Evolutionary conservation across 345 rosid genomes (phyloP).

Genomic region (Eucalyptus shirleyi): DNA sequence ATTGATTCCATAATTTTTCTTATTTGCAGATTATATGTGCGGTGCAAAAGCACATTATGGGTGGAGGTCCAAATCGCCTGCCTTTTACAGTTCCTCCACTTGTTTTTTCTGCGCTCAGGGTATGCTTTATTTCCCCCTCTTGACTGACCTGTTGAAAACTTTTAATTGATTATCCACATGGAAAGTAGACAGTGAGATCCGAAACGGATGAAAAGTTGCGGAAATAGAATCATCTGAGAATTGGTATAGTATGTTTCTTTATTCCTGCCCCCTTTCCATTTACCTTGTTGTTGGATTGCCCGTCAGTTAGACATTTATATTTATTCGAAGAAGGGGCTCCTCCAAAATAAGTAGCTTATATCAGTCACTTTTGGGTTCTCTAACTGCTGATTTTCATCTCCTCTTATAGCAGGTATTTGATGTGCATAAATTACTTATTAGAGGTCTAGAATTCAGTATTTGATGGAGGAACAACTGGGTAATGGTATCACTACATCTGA

Average conservation of each 20-base stretch:
- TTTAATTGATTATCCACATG: neutral
- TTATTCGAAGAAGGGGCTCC: neutral
- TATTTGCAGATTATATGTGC: conserved; percentile 54
- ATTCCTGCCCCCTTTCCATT: neutral
- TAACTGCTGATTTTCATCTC: neutral
- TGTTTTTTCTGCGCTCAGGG: conserved; percentile 71
- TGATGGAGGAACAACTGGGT: neutral
- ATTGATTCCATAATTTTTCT: neutral
- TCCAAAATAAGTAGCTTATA: neutral
- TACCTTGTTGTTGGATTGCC: neutral
- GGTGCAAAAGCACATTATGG: conserved; percentile 64
- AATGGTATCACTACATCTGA: neutral
- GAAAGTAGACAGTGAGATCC: neutral
- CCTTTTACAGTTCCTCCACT: conserved; percentile 71
- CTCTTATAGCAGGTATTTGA: neutral
- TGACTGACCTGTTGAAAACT: neutral
- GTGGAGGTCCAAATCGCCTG: conserved; percentile 64
- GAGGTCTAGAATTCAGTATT: neutral
- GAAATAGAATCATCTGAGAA: neutral
- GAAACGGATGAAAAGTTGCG: neutral
- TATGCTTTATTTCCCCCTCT: conserved; percentile 3
- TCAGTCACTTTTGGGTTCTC: neutral
- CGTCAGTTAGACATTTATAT: neutral
- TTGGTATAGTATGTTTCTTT: neutral
- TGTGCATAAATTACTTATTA: neutral